Base-by-base conservation (phyloP, 2,329 filamentous ascomycete species). In the Fusarium ramigenum region DNA sequence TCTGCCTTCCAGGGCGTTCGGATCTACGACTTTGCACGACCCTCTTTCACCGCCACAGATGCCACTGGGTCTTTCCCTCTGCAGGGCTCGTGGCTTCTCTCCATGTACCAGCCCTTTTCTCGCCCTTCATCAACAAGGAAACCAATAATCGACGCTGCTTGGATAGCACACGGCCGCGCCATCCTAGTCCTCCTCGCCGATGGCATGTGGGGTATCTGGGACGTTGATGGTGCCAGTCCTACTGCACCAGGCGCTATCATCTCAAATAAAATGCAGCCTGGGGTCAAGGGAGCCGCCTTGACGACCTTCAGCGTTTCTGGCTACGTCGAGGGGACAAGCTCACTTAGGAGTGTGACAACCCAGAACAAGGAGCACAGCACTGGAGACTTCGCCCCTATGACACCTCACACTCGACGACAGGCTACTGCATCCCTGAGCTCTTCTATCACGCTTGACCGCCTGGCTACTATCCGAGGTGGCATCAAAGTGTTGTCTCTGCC, bases 141-240 rank as follows among this genome's bases (percentile, higher is more conserved):
- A 74, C 86, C 87, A 0, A 86, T 92, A n/a, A 79, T 92, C 19
- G 89, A 89, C 54, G 88, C 90, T 2, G 85, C 87, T 9, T 92
- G 90, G 90, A 86, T 92, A 53, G 83, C 86, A 5, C 86, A 87
- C 66, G 90, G 90, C 15, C 85, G 87, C 52, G 90, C 90, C 9
- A 82, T 92, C 34, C 81, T 92, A 44, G 84, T 85, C 2, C 82
- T 92, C 5, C 82, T 92, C 7, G 87, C 87, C 2, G 90, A 92
- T 73, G 90, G 90, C 11, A 89, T 90, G 78, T 92, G 90, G 90
- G 90, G 89, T 19, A 87, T 92, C 39, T 92, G 90, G 90, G 90
- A 92, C 74, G 85, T 92, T 49, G 88, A 91, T 69, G 88, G 89
- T 12, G 84, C 84, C 36, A 87, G 87, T 43, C 87, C 88, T 4